These are phyloP conservation scores for Penicillium longicatenatum DNA, from an alignment of 495 filamentous ascomycete genomes.

Conservation along the genomic window DNA sequence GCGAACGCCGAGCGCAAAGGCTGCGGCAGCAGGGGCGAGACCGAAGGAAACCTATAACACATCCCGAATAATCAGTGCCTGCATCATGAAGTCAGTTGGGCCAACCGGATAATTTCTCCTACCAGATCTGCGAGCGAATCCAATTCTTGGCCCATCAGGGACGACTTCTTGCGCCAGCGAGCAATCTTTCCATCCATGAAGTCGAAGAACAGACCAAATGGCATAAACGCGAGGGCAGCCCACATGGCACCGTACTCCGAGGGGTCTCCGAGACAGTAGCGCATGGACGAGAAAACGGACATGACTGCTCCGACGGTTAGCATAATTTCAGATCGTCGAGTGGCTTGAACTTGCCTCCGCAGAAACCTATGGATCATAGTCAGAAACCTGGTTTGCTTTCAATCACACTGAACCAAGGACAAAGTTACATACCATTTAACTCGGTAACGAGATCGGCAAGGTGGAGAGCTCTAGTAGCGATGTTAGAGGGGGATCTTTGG, in stretches of 20 bases:
- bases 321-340: constrained; percentile 4
- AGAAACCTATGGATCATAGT: constrained; percentile 46
- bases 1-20: constrained; percentile 88
- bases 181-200: constrained; percentile 98
- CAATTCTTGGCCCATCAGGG: constrained; percentile 95
- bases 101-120: constrained; percentile 28
- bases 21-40: constrained; percentile 80
- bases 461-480: constrained; percentile 69
- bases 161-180: constrained; percentile 92
- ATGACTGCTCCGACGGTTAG: constrained; percentile 59
- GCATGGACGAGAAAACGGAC: constrained; percentile 94
- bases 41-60: constrained; percentile 87
- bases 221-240: constrained; percentile 83
- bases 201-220: constrained; percentile 95
- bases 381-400: constrained; percentile 14
- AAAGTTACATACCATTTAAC: constrained; percentile 73
- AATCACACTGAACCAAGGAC: not conserved
- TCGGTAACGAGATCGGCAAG: constrained; percentile 95
- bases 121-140: constrained; percentile 98
- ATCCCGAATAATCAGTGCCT: not conserved
- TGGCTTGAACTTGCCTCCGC: constrained; percentile 46
- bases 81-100: constrained; percentile 1
- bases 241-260: constrained; percentile 67
- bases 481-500: constrained; percentile 19
- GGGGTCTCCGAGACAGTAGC: constrained; percentile 83